Percentiles rank a stretch among this genome's conserved stretches.
Conservation (phyloP, 2,329 filamentous ascomycete species). For the Verticillium zaregamsianum region DNA sequence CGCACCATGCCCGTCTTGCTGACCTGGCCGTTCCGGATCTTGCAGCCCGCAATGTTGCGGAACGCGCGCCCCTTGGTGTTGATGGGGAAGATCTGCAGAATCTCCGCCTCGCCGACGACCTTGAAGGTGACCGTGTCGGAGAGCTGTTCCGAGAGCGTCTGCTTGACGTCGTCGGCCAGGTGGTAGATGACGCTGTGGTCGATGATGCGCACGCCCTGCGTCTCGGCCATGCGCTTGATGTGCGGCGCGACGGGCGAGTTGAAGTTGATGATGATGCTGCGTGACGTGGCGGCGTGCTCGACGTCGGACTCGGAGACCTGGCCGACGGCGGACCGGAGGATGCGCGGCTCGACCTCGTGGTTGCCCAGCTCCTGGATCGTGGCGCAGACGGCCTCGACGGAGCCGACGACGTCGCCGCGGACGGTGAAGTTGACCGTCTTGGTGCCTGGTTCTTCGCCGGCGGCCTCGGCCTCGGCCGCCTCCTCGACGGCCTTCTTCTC, state of each 20-base stretch:
- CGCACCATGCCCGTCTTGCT: conserved; percentile 60
- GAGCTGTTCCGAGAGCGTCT: conserved; percentile 64
- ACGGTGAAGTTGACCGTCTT: conserved; percentile 74
- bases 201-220: conserved; percentile 69
- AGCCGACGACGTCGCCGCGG: conserved; percentile 91
- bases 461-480: conserved; percentile 30
- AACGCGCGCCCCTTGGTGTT: conserved; percentile 67
- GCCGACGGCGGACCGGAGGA: conserved; percentile 76
- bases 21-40: conserved; percentile 76
- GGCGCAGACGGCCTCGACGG: conserved; percentile 82
- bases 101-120: conserved; percentile 83
- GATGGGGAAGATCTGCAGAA: conserved; percentile 80
- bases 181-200: conserved; percentile 87
- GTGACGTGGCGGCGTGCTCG: conserved; percentile 75
- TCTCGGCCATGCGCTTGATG: conserved; percentile 66
- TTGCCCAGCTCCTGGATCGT: conserved; percentile 76
- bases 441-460: conserved; percentile 34
- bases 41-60: conserved; percentile 80
- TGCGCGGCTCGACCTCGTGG: conserved; percentile 72
- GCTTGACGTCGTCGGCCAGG: conserved; percentile 68
- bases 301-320: conserved; percentile 81
- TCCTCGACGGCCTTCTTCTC: conserved; percentile 35
- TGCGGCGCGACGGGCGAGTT: conserved; percentile 67
- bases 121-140: conserved; percentile 61
- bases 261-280: conserved; percentile 79